Evolutionary conservation across 2,329 filamentous ascomycete genomes (phyloP), one percentile per base, ranked within the genome.

Genomic region (Tolypocladium tundrense): DNA sequence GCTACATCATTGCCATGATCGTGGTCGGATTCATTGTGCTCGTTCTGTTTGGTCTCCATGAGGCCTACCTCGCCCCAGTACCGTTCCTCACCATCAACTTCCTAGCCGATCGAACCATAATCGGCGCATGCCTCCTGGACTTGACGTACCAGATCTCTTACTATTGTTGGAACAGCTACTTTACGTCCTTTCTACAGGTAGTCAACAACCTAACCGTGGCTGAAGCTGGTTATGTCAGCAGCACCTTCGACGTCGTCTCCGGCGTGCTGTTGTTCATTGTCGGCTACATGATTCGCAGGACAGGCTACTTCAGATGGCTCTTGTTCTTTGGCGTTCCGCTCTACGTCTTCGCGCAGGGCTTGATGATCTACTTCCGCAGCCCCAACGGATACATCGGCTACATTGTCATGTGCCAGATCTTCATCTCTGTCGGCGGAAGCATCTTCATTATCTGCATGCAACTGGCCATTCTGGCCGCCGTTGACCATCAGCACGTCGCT

Each of bases 11-110:
- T 58, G 73, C 77, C 57, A 85, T 87, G 82, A 77, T 79, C 45
- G 76, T 86, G 1, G 68, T 88, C 31, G 87, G 87, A 8, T 76
- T 82, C 37, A 64, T 84, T 0, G 77, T 81, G 41, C 73, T 90
- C 2, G 64, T 82, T 42, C 58, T 75, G n/a, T 82, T 87, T 61
- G 77, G 72, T 1, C 59, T 83, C 2, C 84, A 80, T 70, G 84
- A 88, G 69, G 77, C 72, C 27, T 84, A 74, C 57, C 62, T 84
- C n/a, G 81, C 85, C 0, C 79, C 77, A 0, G 74, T 75, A 14
- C 80, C 83, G 2, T 81, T 88, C 68, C 73, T 88, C 33, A 80
- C 76, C 16, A 78, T 75, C 63, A 61, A 69, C 48, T 70, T 86
- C 62, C 72, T 85, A 60, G 69, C 72, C 3, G 73, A 82, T 59